These are phyloP conservation scores for Xylaria scruposa DNA, from an alignment of 495 filamentous ascomycete genomes.

Conservation along the genomic window DNA sequence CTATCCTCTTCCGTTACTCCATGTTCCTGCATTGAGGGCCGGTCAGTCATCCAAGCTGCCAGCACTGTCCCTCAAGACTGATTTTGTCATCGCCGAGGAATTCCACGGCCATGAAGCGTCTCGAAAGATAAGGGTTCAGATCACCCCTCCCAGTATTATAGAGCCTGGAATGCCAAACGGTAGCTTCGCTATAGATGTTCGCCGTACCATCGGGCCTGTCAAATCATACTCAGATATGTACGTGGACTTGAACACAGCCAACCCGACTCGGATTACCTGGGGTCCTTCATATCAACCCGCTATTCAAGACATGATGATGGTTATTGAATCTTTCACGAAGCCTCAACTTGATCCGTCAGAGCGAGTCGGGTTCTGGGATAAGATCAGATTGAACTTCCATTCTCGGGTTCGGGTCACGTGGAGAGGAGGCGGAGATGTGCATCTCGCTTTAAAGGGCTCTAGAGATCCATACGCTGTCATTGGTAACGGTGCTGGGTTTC, in stretches of 20 bases:
- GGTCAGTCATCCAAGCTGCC: constrained; percentile 82
- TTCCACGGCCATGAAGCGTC: constrained; percentile 78
- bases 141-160: constrained; percentile 71
- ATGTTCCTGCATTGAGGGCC: constrained; percentile 82
- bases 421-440: constrained; percentile 95
- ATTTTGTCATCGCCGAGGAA: constrained; percentile 98
- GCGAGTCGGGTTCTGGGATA: constrained; percentile 97
- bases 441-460: constrained; percentile 89
- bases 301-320: constrained; percentile 99
- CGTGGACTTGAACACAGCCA: constrained; percentile 89
- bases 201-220: constrained; percentile 88
- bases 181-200: constrained; percentile 82
- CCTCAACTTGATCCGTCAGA: constrained; percentile 93
- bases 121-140: constrained; percentile 79
- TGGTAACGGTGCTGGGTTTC: constrained; percentile 89
- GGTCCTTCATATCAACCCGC: constrained; percentile 96
- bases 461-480: constrained; percentile 94
- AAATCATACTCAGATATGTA: constrained; percentile 95
- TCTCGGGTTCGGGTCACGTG: constrained; percentile 88
- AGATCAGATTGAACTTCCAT: constrained; percentile 93
- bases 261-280: constrained; percentile 94
- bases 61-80: constrained; percentile 81
- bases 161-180: constrained; percentile 54
- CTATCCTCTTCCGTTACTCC: constrained; percentile 90
- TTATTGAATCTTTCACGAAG: constrained; percentile 96